A percentile compares a stretch with the other conserved stretches of the same genome.
Conservation (phyloP, 805 yeast genomes). For the Schwanniomyces occidentalis region DNA sequence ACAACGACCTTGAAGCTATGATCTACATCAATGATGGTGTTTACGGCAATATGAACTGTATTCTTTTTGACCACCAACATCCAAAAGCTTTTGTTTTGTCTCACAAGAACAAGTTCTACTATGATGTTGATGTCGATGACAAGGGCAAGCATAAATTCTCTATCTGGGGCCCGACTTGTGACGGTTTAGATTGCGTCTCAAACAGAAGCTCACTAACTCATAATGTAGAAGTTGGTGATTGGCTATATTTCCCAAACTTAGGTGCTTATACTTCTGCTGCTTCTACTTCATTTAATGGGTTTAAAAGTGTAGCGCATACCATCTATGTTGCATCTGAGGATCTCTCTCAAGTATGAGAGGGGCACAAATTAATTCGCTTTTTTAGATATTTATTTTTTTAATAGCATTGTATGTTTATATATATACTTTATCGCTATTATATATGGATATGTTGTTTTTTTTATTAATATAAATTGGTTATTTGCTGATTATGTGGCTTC, state of each 20-base stretch:
- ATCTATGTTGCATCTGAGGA: slow-evolving; percentile 49
- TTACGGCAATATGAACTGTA: slow-evolving; percentile 93
- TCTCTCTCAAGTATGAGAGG: slow-evolving; percentile 4
- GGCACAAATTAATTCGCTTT: no score
- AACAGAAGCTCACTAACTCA: slow-evolving; percentile 51
- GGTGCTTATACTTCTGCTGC: slow-evolving; percentile 96
- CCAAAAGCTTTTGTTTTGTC: slow-evolving; percentile 70
- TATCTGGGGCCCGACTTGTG: slow-evolving; percentile 99
- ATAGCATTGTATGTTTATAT: no score
- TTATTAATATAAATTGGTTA: no score
- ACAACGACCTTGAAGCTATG: slow-evolving; percentile 52
- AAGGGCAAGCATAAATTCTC: slow-evolving; percentile 48
- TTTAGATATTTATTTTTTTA: no score
- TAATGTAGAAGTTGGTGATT: slow-evolving; percentile 79
- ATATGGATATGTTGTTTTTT: no score
- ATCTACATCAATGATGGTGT: slow-evolving; percentile 92
- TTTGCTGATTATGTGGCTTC: no score
- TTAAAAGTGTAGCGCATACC: slow-evolving; percentile 59
- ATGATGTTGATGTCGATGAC: slow-evolving; percentile 21
- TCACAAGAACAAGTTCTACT: slow-evolving; percentile 49
- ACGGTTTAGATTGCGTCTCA: slow-evolving; percentile 86
- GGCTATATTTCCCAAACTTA: slow-evolving; percentile 79
- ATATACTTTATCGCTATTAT: no score
- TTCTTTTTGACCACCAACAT: slow-evolving; percentile 85
- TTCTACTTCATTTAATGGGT: slow-evolving; percentile 91